Conservation (phyloP, 345 rosid genomes). For the Euphorbia tirucalli region DNA sequence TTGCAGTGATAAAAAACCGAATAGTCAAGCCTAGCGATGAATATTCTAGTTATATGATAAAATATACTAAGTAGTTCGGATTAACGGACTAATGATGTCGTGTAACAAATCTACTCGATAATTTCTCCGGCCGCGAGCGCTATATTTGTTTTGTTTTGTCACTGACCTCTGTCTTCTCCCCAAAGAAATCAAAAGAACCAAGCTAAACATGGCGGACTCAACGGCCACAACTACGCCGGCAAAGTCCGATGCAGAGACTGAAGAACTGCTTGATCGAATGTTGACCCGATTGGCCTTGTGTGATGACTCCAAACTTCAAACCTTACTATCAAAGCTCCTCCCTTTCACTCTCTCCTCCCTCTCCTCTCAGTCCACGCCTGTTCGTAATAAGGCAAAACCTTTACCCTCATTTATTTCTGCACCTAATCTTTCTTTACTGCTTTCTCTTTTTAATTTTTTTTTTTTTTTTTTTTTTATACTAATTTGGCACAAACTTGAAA, state of each 20-base stretch:
- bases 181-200: neutral
- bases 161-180: slow-evolving; percentile 12
- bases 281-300: slow-evolving; percentile 83
- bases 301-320: slow-evolving; percentile 77
- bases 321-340: slow-evolving; percentile 71
- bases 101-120: too few relatives aligned
- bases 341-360: slow-evolving; percentile 77
- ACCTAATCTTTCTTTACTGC: neutral
- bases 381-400: slow-evolving; percentile 70
- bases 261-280: slow-evolving; percentile 92
- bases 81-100: too few relatives aligned
- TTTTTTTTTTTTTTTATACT: neutral
- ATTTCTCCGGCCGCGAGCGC: neutral
- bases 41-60: too few relatives aligned
- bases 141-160: too few relatives aligned
- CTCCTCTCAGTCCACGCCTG: slow-evolving; percentile 52
- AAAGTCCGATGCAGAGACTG: slow-evolving; percentile 67
- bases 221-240: slow-evolving; percentile 21
- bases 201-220: slow-evolving; percentile 51
- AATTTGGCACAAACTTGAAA: neutral
- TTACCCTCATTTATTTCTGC: neutral
- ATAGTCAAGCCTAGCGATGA: too few relatives aligned
- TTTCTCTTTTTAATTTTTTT: neutral
- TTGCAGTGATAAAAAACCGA: too few relatives aligned
- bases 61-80: too few relatives aligned